These are phyloP conservation scores for Calonectria montana DNA, from an alignment of 2,329 filamentous ascomycete species.

Conservation along the genomic window DNA sequence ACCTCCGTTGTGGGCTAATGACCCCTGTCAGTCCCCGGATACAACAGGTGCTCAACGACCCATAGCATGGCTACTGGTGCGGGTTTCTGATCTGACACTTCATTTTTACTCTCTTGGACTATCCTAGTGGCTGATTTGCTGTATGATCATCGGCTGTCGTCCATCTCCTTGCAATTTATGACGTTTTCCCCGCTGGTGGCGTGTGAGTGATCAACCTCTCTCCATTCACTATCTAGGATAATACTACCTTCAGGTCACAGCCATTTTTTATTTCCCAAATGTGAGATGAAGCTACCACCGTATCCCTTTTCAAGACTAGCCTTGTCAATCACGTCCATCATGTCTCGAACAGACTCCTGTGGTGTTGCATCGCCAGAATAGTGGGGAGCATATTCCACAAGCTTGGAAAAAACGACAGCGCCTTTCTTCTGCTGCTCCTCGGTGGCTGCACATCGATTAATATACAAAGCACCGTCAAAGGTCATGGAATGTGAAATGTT, in stretches of 20 bases:
- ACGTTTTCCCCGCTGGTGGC: not conserved
- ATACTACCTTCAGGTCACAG: not conserved
- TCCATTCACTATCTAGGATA: no score
- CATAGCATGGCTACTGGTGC: not conserved
- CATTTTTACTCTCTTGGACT: not conserved
- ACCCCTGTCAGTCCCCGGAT: not conserved
- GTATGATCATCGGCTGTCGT: not conserved
- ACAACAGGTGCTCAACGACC: not conserved
- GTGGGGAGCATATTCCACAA: conserved; percentile 6
- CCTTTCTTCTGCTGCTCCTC: not conserved
- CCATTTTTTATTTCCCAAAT: conserved; percentile 19
- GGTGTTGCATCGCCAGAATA: not conserved
- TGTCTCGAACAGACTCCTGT: not conserved
- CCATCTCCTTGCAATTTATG: not conserved
- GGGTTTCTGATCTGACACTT: not conserved
- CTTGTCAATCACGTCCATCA: conserved; percentile 13
- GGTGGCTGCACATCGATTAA: not conserved
- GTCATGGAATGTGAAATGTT: not conserved
- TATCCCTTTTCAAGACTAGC: conserved; percentile 1
- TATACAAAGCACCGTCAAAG: no score
- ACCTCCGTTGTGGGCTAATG: not conserved
- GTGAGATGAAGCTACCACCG: conserved; percentile 12
- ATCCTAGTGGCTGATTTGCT: not conserved
- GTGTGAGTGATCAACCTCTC: not conserved
- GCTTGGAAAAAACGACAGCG: not conserved